phyloP scores from a whole-genome alignment of 345 rosid species.

The Carallia brachiata region DNA sequence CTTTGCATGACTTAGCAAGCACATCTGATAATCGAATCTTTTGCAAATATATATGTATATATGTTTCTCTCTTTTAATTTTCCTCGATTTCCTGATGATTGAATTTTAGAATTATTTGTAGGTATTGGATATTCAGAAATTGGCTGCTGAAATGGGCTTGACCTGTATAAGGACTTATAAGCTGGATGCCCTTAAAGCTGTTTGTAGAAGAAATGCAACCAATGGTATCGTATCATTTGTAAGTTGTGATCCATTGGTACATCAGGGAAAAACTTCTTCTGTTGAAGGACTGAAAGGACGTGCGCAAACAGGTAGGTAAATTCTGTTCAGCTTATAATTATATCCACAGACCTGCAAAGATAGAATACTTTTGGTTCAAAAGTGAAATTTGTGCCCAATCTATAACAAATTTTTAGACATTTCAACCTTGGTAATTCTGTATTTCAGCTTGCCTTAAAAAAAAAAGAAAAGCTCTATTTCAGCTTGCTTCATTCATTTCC shows the following conservation, averaged over 20 bases:
- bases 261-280: conserved; percentile 34
- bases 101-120: conserved; percentile 15
- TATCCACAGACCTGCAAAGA: background rate
- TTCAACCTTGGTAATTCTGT: background rate
- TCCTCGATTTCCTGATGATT: background rate
- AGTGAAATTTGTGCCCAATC: background rate
- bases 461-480: background rate
- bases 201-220: conserved; percentile 45
- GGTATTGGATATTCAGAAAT: conserved; percentile 75
- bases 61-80: background rate
- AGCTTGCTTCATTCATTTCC: no score
- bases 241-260: conserved; percentile 27
- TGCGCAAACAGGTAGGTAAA: conserved; percentile 41
- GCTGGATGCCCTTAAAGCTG: conserved; percentile 89
- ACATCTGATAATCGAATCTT: background rate
- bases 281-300: conserved; percentile 25
- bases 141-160: conserved; percentile 86
- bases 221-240: conserved; percentile 26
- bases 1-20: background rate
- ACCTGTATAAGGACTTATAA: conserved; percentile 75
- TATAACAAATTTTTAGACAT: background rate
- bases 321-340: background rate
- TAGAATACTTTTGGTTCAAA: no score
- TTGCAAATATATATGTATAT: background rate
- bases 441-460: background rate